Evolutionary conservation across 108 stramenopile genomes (phyloP).

Genomic region (Cyclotella kingstonii): DNA sequence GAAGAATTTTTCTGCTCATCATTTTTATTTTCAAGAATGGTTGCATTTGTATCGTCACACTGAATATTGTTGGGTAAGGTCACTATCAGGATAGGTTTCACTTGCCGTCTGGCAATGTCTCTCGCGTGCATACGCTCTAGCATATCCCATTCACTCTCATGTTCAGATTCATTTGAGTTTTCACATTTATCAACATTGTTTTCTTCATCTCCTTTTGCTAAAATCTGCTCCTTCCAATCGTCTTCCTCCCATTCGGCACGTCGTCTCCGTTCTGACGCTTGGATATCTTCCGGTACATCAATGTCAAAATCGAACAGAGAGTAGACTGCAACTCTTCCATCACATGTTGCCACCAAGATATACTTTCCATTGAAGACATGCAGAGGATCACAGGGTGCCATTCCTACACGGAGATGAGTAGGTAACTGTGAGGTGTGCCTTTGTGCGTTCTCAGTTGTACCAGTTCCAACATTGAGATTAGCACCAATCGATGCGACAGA

Average conservation of each 20-base stretch:
- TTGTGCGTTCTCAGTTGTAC: not conserved
- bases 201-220: not conserved
- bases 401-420: constrained; percentile 22
- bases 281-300: constrained; percentile 25
- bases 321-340: constrained; percentile 38
- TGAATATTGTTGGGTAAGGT: too few relatives aligned
- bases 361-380: constrained; percentile 18
- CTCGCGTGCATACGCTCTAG: constrained; percentile 1
- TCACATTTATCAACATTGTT: constrained; percentile 8
- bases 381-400: constrained; percentile 34
- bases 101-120: not conserved
- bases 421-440: constrained; percentile 10
- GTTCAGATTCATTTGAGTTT: not conserved
- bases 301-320: constrained; percentile 23
- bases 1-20: not conserved
- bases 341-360: constrained; percentile 26
- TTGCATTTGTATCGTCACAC: too few relatives aligned
- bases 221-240: constrained; percentile 11
- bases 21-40: too few relatives aligned
- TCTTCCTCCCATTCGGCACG: constrained; percentile 39
- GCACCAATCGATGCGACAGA: constrained; percentile 20
- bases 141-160: not conserved
- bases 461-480: not conserved
- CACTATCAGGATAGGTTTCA: constrained; percentile 1
- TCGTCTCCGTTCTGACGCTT: constrained; percentile 27